A percentile compares a stretch with the other conserved stretches of the same genome.
phyloP scores from a whole-genome alignment of 208 protist species.

The Leishmania major region DNA sequence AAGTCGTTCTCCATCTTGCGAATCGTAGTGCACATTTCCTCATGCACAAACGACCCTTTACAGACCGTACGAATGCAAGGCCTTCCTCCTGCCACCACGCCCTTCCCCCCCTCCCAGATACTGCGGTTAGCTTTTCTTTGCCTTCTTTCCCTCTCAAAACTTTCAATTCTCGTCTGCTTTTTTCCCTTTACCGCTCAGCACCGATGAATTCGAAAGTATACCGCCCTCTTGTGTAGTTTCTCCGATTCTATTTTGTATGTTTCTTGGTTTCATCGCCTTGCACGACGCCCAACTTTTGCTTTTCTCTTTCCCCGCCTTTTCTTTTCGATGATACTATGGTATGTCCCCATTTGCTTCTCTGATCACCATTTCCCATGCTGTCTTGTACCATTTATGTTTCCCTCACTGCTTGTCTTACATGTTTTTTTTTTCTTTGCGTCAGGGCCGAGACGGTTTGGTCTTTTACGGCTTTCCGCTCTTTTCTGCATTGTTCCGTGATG shows the following conservation, averaged over 20 bases:
- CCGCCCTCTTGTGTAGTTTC: neutral
- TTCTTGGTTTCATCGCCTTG: neutral
- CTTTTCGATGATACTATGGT: neutral
- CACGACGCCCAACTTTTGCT: constrained; percentile 1
- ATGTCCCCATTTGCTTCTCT: neutral
- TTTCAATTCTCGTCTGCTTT: constrained; percentile 3
- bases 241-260: neutral
- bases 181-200: neutral
- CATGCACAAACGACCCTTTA: neutral
- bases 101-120: neutral
- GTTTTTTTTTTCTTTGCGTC: neutral
- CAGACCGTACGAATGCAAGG: neutral
- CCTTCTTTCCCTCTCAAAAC: constrained; percentile 7
- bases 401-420: neutral
- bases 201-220: neutral
- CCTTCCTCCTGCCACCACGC: neutral
- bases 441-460: neutral
- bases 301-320: neutral
- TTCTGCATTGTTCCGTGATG: neutral
- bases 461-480: neutral
- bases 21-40: neutral
- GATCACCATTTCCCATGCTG: neutral
- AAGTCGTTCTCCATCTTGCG: neutral
- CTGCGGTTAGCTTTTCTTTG: constrained; percentile 15
- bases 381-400: neutral